phyloP scores from a whole-genome alignment of 805 yeast genomes.

The Myxozyma geophila region DNA sequence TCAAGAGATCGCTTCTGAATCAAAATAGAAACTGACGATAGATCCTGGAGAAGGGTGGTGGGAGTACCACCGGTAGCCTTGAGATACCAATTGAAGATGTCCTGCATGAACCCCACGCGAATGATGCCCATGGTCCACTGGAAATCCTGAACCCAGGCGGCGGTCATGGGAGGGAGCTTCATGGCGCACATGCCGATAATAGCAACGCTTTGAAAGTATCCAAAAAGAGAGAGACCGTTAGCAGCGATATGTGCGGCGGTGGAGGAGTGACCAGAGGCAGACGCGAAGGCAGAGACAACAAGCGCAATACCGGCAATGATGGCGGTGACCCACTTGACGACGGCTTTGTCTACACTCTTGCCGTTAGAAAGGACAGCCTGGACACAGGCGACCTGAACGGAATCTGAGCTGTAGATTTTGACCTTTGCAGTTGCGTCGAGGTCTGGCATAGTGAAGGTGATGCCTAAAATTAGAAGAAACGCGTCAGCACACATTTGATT shows the following conservation, averaged over 20 bases:
- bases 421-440: conserved; percentile 90
- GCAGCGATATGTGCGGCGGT: conserved; percentile 98
- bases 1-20: conserved; percentile 64
- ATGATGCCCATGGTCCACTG: conserved; percentile 96
- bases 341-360: conserved; percentile 89
- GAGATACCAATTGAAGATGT: conserved; percentile 82
- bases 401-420: conserved; percentile 56
- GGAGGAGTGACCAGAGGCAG: conserved; percentile 83
- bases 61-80: conserved; percentile 92
- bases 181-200: conserved; percentile 96
- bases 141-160: conserved; percentile 97
- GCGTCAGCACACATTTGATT: not conserved
- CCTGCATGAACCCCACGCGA: conserved; percentile 72
- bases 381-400: conserved; percentile 76
- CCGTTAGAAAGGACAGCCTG: conserved; percentile 85
- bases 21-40: conserved; percentile 71
- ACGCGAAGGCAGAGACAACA: conserved; percentile 81
- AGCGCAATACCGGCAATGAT: conserved; percentile 88
- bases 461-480: conserved; percentile 32
- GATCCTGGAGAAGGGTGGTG: conserved; percentile 70
- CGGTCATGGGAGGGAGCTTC: conserved; percentile 93
- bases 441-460: conserved; percentile 92
- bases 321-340: conserved; percentile 95
- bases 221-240: conserved; percentile 87
- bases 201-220: conserved; percentile 92